Percentiles rank a stretch among this genome's conserved stretches.
Evolutionary conservation across 139 green algal genomes (phyloP).

Genomic region (Edaphochlamys debaryana): DNA sequence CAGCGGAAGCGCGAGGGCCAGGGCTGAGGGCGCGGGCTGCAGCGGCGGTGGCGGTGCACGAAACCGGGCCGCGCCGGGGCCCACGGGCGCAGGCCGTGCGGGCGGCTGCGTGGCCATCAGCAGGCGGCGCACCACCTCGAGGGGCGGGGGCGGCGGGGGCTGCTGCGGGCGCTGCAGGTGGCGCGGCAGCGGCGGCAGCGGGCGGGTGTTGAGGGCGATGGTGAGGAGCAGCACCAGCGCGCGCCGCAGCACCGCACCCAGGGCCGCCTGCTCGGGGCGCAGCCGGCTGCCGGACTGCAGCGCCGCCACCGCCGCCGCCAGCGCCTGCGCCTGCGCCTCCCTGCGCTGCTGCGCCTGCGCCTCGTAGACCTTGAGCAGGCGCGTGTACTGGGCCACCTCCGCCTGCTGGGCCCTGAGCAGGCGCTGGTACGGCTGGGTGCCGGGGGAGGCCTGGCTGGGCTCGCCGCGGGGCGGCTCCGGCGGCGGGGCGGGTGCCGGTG

Average conservation of each 20-base stretch:
- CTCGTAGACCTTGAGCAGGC: not conserved
- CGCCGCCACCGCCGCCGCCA: not conserved
- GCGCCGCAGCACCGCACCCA: not conserved
- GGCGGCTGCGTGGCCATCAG: not conserved
- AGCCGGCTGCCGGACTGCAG: not conserved
- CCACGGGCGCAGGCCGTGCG: not conserved
- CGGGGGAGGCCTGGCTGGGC: no score
- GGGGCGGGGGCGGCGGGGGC: not conserved
- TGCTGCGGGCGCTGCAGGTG: not conserved
- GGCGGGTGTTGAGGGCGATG: not conserved
- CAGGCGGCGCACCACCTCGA: not conserved
- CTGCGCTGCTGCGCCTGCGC: not conserved
- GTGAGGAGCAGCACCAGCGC: conserved; percentile 12
- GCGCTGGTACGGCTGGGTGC: no score
- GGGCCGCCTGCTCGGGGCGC: not conserved
- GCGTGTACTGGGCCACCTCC: not conserved
- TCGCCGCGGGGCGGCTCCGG: no score
- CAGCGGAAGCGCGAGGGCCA: not conserved
- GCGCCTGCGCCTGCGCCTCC: no score
- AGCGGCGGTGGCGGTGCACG: no score
- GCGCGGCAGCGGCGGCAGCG: not conserved
- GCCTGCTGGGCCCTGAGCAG: not conserved
- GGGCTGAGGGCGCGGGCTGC: not conserved
- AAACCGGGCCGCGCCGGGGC: no score
- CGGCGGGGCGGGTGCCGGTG: no score